Evolutionary conservation across 2,329 filamentous ascomycete species (phyloP).

Genomic region (Fusarium camptoceras): DNA sequence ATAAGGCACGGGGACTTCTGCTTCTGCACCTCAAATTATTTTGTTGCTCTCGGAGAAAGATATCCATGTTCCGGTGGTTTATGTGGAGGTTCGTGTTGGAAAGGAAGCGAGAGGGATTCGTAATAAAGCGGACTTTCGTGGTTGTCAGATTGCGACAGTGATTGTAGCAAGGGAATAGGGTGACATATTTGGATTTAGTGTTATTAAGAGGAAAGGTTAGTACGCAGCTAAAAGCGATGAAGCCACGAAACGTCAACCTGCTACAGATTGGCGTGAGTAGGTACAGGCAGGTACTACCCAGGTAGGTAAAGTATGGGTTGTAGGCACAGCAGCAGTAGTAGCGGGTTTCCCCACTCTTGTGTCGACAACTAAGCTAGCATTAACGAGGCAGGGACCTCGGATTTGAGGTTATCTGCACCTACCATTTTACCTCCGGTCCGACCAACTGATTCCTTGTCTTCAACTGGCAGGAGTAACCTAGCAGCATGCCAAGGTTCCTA

Average conservation of each 20-base stretch:
- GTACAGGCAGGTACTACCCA: not conserved
- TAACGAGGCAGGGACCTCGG: constrained; percentile 20
- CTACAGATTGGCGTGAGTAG: constrained; percentile 5
- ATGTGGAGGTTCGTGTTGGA: constrained; percentile 23
- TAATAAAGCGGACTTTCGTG: constrained; percentile 8
- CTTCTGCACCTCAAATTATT: constrained; percentile 28
- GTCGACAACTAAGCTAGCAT: constrained; percentile 30
- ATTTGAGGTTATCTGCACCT: constrained; percentile 34
- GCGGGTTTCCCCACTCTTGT: constrained; percentile 18
- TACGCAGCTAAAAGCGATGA: constrained; percentile 6
- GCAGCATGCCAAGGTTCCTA: not conserved
- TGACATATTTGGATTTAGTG: constrained; percentile 8
- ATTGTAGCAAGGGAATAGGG: constrained; percentile 10
- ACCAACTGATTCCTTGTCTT: constrained; percentile 2
- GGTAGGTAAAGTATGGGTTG: not conserved
- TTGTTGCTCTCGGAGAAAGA: constrained; percentile 29
- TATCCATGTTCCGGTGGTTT: constrained; percentile 11
- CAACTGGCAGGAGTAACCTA: constrained; percentile 6
- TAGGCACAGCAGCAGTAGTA: not conserved
- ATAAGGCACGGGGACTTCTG: constrained; percentile 34
- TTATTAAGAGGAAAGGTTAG: not conserved
- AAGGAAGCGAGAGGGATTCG: constrained; percentile 4
- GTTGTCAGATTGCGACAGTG: constrained; percentile 1
- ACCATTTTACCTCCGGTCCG: constrained; percentile 20
- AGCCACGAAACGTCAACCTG: constrained; percentile 22